Conservation (phyloP, 2,329 filamentous ascomycete species). For the Periconia digitata region DNA sequence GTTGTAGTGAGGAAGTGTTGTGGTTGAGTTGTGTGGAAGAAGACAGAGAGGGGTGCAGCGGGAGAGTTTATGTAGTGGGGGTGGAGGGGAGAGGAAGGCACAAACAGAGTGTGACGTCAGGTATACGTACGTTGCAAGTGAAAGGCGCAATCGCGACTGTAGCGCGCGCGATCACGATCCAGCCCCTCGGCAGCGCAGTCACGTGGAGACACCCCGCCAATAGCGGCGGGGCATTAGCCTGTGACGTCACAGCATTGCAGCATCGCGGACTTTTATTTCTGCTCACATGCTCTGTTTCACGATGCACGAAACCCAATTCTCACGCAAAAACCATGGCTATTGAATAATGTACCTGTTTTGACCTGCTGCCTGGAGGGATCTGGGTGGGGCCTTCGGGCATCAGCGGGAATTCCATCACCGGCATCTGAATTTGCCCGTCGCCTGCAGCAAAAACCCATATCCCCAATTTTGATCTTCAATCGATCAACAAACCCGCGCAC, state of each 20-base stretch:
- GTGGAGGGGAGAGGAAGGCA: neutral
- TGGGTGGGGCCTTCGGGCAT: neutral
- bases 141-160: neutral
- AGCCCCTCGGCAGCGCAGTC: neutral
- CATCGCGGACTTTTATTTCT: neutral
- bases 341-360: neutral
- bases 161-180: neutral
- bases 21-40: neutral
- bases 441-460: neutral
- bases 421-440: neutral
- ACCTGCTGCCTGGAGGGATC: neutral
- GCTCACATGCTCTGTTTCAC: neutral
- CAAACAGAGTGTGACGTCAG: neutral
- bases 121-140: neutral
- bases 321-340: neutral
- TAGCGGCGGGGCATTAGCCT: neutral
- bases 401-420: neutral
- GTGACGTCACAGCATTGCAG: neutral
- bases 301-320: neutral
- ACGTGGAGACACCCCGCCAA: neutral
- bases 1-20: slow-evolving; percentile 4
- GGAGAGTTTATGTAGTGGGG: neutral
- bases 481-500: neutral
- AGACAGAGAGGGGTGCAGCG: neutral
- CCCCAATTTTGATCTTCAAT: neutral